These are phyloP conservation scores for Phascolomyces articulosus DNA, from an alignment of 371 early-diverging fungal species.

Conservation along the genomic window DNA sequence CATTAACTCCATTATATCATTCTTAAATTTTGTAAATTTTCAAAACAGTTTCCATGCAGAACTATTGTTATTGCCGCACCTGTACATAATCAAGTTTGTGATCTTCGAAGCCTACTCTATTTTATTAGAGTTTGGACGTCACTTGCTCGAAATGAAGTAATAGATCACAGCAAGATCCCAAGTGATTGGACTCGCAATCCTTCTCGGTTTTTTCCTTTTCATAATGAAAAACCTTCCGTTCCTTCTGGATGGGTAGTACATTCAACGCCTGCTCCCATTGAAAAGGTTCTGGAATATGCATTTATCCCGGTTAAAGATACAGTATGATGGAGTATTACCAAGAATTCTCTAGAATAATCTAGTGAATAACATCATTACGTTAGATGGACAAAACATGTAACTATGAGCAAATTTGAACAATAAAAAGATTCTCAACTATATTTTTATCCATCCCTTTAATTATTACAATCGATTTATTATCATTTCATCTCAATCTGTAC, in stretches of 20 bases:
- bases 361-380: too few relatives aligned
- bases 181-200: conserved; percentile 39
- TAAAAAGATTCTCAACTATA: too few relatives aligned
- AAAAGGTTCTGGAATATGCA: too few relatives aligned
- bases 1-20: too few relatives aligned
- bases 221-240: conserved; percentile 2
- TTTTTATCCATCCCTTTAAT: too few relatives aligned
- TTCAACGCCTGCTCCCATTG: conserved; percentile 34
- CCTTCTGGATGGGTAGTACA: background rate
- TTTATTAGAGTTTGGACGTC: conserved; percentile 43
- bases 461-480: too few relatives aligned
- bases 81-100: conserved; percentile 36
- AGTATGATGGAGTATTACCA: conserved; percentile 35
- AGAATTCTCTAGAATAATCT: conserved; percentile 24
- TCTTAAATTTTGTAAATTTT: too few relatives aligned
- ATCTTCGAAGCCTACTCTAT: conserved; percentile 38
- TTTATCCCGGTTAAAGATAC: conserved; percentile 29
- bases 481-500: too few relatives aligned
- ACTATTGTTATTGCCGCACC: conserved; percentile 40
- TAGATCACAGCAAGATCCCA: conserved; percentile 33
- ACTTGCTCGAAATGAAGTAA: conserved; percentile 30
- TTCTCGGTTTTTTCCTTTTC: conserved; percentile 32
- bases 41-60: conserved; percentile 41
- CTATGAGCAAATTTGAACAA: too few relatives aligned
- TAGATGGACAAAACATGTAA: too few relatives aligned